Base-by-base conservation (phyloP, 495 filamentous ascomycete genomes). In the Penicillium bovifimosum region DNA sequence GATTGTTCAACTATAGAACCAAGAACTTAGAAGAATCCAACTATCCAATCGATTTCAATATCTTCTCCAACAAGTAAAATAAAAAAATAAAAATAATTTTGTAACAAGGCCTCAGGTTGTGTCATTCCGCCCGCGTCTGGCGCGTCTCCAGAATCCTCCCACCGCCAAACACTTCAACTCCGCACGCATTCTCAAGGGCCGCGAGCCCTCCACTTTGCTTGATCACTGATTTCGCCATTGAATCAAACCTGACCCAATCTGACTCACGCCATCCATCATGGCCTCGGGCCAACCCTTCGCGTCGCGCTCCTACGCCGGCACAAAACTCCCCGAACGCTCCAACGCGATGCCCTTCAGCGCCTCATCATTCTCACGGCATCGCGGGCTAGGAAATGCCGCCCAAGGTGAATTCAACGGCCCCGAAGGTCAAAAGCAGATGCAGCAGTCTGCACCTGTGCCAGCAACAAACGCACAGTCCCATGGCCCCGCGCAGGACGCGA, bases 261-360 rank as follows among this genome's bases (percentile, higher is more conserved):
- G 20, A n/a, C n/a, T 4, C 20, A 31, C 42, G 45, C 27, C 41
- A 34, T 42, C 24, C 41, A 39, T 32, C 53, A 63, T 64, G 61
- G 60, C 63, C 58, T 73, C 71, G 41, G 56, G 66, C 44, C 74
- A 75, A 63, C 65, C 72, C n/a, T 79, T 78, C 61, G 72, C 69
- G 31, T 74, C 75, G 46, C 73, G 76, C 59, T 75, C 73, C 10
- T 76, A 74, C 59, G 67, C 66, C 36, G 65, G 71, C 48, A 63
- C 70, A 50, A 79, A 78, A 60, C 62, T 80, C 1, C 74, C 77
- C 33, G 77, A 80, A 24, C 77, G 77, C 34, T 74, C 75, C 3
- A 75, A 74, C 56, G 64, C 69, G 34, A 62, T 70, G 47, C 70
- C 75, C 9, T 78, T 79, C 66, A 74, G 72, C 58, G 68, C 76